A percentile compares a stretch with the other conserved stretches of the same genome.
These are phyloP conservation scores for Coemansia sp. DNA, from an alignment of 192 early-diverging fungal species.

Conservation along the genomic window DNA sequence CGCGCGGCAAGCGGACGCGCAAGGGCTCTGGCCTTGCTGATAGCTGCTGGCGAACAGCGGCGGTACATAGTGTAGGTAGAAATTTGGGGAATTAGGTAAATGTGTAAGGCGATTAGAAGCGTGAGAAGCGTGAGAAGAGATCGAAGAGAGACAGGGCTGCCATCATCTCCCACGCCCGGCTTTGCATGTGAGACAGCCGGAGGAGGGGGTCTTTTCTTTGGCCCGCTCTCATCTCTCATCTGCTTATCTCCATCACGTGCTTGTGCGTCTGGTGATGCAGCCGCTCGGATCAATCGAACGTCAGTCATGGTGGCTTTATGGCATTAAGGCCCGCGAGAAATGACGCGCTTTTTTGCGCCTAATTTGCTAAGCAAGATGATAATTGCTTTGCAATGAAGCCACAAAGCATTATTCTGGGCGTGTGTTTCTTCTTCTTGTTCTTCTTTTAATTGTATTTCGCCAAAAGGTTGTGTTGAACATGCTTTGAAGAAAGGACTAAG, in stretches of 20 bases:
- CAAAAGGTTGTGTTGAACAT: too few relatives aligned
- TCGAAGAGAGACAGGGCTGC: background rate
- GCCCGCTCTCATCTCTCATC: conserved; percentile 5
- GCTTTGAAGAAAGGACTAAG: background rate
- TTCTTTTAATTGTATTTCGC: too few relatives aligned
- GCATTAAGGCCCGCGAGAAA: background rate
- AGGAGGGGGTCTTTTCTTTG: too few relatives aligned
- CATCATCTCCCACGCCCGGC: background rate
- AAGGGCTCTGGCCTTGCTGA: background rate
- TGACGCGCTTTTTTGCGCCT: too few relatives aligned
- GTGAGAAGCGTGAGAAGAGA: background rate
- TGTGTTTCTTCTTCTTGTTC: too few relatives aligned
- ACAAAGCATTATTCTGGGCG: background rate
- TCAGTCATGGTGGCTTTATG: too few relatives aligned
- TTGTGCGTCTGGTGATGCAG: background rate
- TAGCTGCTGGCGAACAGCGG: background rate
- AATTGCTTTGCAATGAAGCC: background rate
- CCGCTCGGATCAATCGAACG: background rate
- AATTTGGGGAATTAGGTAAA: background rate
- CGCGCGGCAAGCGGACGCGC: background rate
- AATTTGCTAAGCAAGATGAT: too few relatives aligned
- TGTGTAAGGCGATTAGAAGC: background rate
- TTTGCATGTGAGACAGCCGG: background rate
- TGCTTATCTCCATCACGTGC: conserved; percentile 6
- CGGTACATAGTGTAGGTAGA: background rate